Evolutionary conservation across 805 yeast species (phyloP).

Genomic region (Tetrapisispora pingtungensis): DNA sequence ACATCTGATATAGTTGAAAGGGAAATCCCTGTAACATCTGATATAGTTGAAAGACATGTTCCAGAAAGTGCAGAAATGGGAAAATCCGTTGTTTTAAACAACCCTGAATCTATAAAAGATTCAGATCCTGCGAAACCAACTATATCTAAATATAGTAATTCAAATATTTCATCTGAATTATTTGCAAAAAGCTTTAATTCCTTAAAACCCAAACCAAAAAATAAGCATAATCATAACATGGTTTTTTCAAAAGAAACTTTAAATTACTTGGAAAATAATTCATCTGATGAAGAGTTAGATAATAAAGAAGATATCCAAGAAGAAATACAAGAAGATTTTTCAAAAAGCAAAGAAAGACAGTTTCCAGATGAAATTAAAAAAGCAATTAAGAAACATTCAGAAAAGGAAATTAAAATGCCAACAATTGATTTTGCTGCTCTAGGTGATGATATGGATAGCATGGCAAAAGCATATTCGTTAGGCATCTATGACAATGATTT

Average conservation of each 20-base stretch:
- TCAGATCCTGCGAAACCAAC: too few species aligned
- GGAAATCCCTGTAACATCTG: conserved; percentile 2
- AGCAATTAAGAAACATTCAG: conserved; percentile 4
- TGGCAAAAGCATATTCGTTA: conserved; percentile 50
- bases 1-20: conserved; percentile 6
- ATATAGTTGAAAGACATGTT: conserved; percentile 5
- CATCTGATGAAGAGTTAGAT: conserved; percentile 1
- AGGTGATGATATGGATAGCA: conserved; percentile 40
- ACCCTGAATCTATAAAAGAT: conserved; percentile 1
- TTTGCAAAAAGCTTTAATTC: conserved; percentile 8
- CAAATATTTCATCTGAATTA: background rate
- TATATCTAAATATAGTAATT: background rate
- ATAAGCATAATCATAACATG: background rate
- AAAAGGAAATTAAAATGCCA: conserved; percentile 14
- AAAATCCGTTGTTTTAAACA: too few species aligned
- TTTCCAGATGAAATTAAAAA: conserved; percentile 6
- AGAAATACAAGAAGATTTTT: background rate
- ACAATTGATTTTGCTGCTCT: conserved; percentile 34
- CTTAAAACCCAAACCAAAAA: conserved; percentile 2
- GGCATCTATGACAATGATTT: conserved; percentile 56
- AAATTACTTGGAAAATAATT: conserved; percentile 1
- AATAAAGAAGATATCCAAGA: background rate
- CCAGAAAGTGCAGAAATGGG: too few species aligned
- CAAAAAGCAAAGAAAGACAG: background rate
- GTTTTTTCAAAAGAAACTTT: conserved; percentile 7